Conservation (phyloP, 2,329 filamentous ascomycete genomes). For the Capronia americana region DNA sequence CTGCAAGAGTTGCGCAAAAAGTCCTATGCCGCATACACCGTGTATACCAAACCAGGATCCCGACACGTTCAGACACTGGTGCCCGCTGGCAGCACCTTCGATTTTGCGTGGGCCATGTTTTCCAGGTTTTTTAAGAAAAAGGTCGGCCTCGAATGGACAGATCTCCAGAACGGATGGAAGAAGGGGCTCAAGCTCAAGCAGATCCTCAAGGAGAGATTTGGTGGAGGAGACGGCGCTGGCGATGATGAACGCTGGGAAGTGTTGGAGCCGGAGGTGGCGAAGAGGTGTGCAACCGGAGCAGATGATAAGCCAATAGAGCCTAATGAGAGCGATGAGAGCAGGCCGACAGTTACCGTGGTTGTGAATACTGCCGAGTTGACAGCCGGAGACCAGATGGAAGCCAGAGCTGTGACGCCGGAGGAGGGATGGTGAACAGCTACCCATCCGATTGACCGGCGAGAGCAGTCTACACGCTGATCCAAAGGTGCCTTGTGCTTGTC, state of each 20-base stretch:
- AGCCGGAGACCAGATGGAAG: conserved; percentile 43
- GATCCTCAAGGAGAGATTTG: conserved; percentile 3
- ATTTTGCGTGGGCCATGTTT: conserved; percentile 59
- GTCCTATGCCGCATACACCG: conserved; percentile 67
- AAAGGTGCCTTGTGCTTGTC: not conserved
- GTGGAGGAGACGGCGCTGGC: conserved; percentile 24
- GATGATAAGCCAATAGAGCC: conserved; percentile 1
- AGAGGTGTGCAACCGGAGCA: conserved; percentile 37
- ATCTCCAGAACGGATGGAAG: conserved; percentile 41
- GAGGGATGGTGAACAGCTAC: conserved; percentile 24
- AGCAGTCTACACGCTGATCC: not conserved
- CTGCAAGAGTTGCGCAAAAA: conserved; percentile 36
- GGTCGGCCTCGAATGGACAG: conserved; percentile 66
- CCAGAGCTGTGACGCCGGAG: conserved; percentile 37
- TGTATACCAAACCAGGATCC: conserved; percentile 48
- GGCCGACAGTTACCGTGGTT: conserved; percentile 28
- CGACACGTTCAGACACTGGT: conserved; percentile 45
- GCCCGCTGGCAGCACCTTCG: conserved; percentile 43
- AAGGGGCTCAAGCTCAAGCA: conserved; percentile 38
- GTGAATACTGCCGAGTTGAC: conserved; percentile 14
- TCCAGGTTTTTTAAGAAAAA: conserved; percentile 63
- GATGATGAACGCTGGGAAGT: conserved; percentile 15
- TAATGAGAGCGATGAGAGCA: conserved; percentile 37
- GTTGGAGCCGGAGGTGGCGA: conserved; percentile 16
- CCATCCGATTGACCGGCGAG: not conserved